Conservation (phyloP, 441 rosid genomes). For the Erysimum pusillum region DNA sequence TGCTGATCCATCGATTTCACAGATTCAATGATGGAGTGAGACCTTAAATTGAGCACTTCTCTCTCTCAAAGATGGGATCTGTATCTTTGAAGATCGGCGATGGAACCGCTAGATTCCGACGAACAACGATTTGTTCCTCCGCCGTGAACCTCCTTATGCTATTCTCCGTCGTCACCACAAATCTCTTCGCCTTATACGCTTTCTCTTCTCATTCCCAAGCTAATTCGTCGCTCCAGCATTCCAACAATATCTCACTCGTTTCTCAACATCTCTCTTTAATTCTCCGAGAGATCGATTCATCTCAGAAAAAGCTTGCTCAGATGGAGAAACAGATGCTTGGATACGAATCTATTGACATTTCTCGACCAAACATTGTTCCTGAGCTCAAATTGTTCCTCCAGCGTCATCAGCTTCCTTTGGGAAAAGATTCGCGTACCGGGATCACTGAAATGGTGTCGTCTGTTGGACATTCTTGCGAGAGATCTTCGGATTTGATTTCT, state of each 20-base stretch:
- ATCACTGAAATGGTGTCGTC: slow-evolving; percentile 97
- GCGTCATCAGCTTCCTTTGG: slow-evolving; percentile 89
- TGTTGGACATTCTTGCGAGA: slow-evolving; percentile 89
- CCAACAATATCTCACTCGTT: slow-evolving; percentile 77
- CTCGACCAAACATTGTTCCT: slow-evolving; percentile 80
- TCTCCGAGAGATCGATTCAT: slow-evolving; percentile 82
- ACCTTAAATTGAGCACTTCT: slow-evolving; percentile 13
- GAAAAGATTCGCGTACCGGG: slow-evolving; percentile 92
- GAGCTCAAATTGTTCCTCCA: slow-evolving; percentile 88
- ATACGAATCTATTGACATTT: slow-evolving; percentile 76
- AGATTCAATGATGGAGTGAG: slow-evolving; percentile 32
- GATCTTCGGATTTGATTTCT: slow-evolving; percentile 81
- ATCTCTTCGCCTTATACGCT: slow-evolving; percentile 90
- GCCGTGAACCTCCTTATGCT: slow-evolving; percentile 91
- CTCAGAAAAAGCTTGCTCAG: slow-evolving; percentile 85
- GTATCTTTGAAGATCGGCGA: slow-evolving; percentile 85
- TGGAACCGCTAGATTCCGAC: slow-evolving; percentile 89
- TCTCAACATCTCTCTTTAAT: slow-evolving; percentile 89
- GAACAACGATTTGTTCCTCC: slow-evolving; percentile 77
- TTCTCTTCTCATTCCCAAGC: slow-evolving; percentile 71
- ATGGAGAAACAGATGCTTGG: slow-evolving; percentile 91
- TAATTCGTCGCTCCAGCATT: slow-evolving; percentile 39
- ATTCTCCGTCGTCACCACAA: slow-evolving; percentile 85
- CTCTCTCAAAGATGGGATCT: slow-evolving; percentile 66
- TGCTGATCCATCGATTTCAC: slow-evolving; percentile 28